phyloP scores from a whole-genome alignment of 1,139 yeast species.

The Yamadazyma dendronema region DNA sequence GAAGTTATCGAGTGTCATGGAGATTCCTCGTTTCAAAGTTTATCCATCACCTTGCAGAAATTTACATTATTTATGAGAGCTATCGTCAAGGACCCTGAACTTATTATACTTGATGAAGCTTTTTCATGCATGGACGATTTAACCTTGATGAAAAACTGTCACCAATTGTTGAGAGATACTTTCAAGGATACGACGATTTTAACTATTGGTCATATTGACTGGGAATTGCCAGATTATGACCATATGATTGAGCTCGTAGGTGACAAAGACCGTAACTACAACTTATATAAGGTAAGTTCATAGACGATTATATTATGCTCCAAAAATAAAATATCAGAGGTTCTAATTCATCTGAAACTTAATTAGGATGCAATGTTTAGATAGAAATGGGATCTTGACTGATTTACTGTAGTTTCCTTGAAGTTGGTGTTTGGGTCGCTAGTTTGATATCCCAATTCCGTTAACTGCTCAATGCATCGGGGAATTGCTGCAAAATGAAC shows the following conservation, averaged over 20 bases:
- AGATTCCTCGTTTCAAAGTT: slow-evolving; percentile 45
- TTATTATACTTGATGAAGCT: slow-evolving; percentile 88
- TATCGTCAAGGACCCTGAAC: slow-evolving; percentile 68
- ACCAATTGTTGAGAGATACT: slow-evolving; percentile 50
- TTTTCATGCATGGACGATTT: slow-evolving; percentile 84
- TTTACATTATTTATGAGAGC: slow-evolving; percentile 74
- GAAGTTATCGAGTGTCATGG: slow-evolving; percentile 28
- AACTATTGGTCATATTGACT: slow-evolving; percentile 72
- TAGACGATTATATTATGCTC: neutral
- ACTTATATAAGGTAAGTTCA: slow-evolving; percentile 16
- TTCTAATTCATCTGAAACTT: too few relatives aligned
- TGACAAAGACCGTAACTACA: slow-evolving; percentile 27
- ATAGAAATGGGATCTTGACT: too few relatives aligned
- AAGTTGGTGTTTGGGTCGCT: too few relatives aligned
- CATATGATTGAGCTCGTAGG: slow-evolving; percentile 35
- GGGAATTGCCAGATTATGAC: slow-evolving; percentile 41
- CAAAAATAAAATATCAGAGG: too few relatives aligned
- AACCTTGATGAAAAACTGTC: slow-evolving; percentile 60
- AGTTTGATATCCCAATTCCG: too few relatives aligned
- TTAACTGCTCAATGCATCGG: too few relatives aligned
- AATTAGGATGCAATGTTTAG: too few relatives aligned
- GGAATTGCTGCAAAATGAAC: too few relatives aligned
- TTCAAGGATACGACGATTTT: slow-evolving; percentile 66
- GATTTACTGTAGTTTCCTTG: too few relatives aligned
- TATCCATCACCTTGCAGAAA: slow-evolving; percentile 76